Percentiles rank a stretch among this genome's conserved stretches.
Evolutionary conservation across 2,329 filamentous ascomycete genomes (phyloP).

Genomic region (Colletotrichum simmondsii): DNA sequence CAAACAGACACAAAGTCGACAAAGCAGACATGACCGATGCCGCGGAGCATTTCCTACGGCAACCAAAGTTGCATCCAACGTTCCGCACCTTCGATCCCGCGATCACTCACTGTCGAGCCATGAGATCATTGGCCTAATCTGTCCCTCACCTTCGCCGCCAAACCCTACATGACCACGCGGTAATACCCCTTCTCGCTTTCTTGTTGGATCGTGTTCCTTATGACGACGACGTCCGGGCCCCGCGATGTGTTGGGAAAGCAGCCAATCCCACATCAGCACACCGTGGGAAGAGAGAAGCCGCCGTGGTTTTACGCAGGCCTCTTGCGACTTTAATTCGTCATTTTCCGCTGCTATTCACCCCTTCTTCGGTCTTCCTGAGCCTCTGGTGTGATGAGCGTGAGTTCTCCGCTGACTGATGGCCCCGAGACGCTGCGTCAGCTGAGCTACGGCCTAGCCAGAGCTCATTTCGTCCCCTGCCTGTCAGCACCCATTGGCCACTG

Average conservation of each 20-base stretch:
- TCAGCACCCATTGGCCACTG: conserved; percentile 16
- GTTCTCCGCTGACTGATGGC: not conserved
- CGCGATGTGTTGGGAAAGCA: not conserved
- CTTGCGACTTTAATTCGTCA: conserved; percentile 6
- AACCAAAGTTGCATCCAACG: not conserved
- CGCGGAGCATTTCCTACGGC: conserved; percentile 11
- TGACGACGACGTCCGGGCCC: not conserved
- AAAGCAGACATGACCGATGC: not conserved
- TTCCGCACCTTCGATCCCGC: conserved; percentile 1
- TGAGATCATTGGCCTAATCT: conserved; percentile 7
- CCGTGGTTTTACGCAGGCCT: not conserved
- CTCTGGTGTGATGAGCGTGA: not conserved
- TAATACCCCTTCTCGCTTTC: not conserved
- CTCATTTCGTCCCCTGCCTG: conserved; percentile 14
- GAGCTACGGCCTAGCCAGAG: conserved; percentile 23
- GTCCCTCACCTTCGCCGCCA: not conserved
- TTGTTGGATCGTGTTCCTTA: not conserved
- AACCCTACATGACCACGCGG: not conserved
- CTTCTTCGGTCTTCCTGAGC: not conserved
- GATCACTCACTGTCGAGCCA: not conserved
- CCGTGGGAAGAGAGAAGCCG: not conserved
- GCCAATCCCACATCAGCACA: not conserved
- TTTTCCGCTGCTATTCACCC: not conserved
- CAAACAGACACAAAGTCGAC: conserved; percentile 9
- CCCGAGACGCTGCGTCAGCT: conserved; percentile 22